A percentile compares a stretch with the other conserved stretches of the same genome.
Conservation (phyloP, 2,329 filamentous ascomycete species). For the Leptographium radiaticola region DNA sequence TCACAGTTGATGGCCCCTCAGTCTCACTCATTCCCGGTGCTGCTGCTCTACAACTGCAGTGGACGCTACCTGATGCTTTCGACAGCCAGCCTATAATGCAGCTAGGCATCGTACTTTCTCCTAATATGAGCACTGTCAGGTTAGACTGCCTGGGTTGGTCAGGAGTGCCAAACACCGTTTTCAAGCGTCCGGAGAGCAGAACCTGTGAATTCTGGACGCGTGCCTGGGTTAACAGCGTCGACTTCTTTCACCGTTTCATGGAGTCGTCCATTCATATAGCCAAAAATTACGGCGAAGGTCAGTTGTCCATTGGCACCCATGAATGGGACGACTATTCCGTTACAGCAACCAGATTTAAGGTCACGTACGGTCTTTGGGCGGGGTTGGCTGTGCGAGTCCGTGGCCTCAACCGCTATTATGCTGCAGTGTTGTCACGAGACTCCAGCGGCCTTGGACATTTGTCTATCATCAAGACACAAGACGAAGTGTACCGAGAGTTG, state of each 20-base stretch:
- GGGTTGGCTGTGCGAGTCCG: slow-evolving; percentile 17
- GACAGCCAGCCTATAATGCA: slow-evolving; percentile 15
- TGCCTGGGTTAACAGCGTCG: slow-evolving; percentile 17
- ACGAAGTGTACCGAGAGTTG: not conserved
- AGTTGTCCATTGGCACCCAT: slow-evolving; percentile 19
- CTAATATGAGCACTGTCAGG: slow-evolving; percentile 8
- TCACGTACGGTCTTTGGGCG: slow-evolving; percentile 14
- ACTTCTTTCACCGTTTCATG: slow-evolving; percentile 12
- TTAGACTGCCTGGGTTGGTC: slow-evolving; percentile 13
- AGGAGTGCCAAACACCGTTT: slow-evolving; percentile 9
- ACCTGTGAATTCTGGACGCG: slow-evolving; percentile 15
- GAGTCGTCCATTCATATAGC: slow-evolving; percentile 14
- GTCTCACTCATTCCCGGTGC: slow-evolving; percentile 4
- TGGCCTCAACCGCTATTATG: slow-evolving; percentile 20
- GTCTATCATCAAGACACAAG: not conserved
- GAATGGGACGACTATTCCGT: slow-evolving; percentile 19
- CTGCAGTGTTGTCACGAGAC: slow-evolving; percentile 11
- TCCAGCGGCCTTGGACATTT: not conserved
- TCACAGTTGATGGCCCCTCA: slow-evolving; percentile 1
- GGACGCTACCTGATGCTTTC: slow-evolving; percentile 13
- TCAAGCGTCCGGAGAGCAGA: slow-evolving; percentile 2
- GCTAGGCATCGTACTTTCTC: slow-evolving; percentile 11
- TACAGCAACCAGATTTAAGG: slow-evolving; percentile 11
- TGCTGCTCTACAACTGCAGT: slow-evolving; percentile 6
- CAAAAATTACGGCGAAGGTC: slow-evolving; percentile 18